Conservation (phyloP, 805 yeast species). For the Yarrowia alimentaria region DNA sequence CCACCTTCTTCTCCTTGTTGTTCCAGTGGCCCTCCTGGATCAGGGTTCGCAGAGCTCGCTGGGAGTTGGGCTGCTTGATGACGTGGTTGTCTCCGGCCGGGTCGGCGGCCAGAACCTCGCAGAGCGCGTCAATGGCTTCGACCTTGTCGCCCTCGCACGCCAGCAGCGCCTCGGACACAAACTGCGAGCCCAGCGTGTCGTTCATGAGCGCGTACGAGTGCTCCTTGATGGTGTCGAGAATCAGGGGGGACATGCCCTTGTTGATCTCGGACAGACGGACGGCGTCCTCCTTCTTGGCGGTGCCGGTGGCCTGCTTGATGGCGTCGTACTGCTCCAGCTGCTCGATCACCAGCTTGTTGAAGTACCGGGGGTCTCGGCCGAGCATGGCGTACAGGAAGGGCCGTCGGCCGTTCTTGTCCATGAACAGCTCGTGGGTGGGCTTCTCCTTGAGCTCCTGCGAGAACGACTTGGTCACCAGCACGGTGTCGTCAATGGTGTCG, state of each 20-base stretch:
- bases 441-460: slow-evolving; percentile 50
- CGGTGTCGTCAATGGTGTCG: slow-evolving; percentile 92
- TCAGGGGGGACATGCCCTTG: slow-evolving; percentile 60
- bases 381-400: slow-evolving; percentile 79
- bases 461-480: slow-evolving; percentile 72
- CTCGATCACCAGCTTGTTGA: slow-evolving; percentile 63
- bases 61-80: slow-evolving; percentile 66
- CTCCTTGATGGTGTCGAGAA: slow-evolving; percentile 55
- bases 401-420: slow-evolving; percentile 79
- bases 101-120: slow-evolving; percentile 53
- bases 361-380: slow-evolving; percentile 78
- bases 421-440: slow-evolving; percentile 43
- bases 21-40: slow-evolving; percentile 87
- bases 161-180: slow-evolving; percentile 69
- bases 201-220: slow-evolving; percentile 53
- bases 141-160: slow-evolving; percentile 47
- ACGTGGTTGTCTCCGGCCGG: slow-evolving; percentile 61
- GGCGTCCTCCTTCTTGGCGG: slow-evolving; percentile 82
- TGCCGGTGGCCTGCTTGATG: slow-evolving; percentile 50
- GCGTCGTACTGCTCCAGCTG: slow-evolving; percentile 61
- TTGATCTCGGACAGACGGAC: slow-evolving; percentile 71
- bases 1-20: slow-evolving; percentile 55
- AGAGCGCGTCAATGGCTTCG: slow-evolving; percentile 53
- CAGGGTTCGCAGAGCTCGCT: slow-evolving; percentile 70
- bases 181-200: slow-evolving; percentile 82